Evolutionary conservation across 163 green algal species (phyloP).

Genomic region (Scenedesmus sp.): DNA sequence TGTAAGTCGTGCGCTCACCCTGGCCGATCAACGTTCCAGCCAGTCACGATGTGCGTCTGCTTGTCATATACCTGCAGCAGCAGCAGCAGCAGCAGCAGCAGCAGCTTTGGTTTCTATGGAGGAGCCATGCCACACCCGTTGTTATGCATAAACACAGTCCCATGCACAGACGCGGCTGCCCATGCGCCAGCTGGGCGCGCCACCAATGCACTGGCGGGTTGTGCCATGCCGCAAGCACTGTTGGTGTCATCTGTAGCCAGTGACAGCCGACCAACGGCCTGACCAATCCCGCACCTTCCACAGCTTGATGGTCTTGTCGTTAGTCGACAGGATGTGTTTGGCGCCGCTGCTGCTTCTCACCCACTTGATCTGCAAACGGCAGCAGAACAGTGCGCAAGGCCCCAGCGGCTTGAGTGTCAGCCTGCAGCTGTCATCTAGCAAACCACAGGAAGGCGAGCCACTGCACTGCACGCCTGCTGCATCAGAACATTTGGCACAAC

Average conservation of each 20-base stretch:
- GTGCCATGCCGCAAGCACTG: no score
- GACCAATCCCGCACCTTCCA: conserved; percentile 88
- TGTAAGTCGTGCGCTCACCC: conserved; percentile 2
- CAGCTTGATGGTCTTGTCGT: conserved; percentile 99
- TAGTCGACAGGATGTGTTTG: conserved; percentile 94
- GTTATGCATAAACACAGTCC: no score
- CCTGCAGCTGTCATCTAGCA: neutral
- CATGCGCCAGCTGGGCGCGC: no score
- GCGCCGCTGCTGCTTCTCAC: conserved; percentile 58
- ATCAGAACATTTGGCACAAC: no score
- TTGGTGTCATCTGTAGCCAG: no score
- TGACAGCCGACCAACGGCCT: no score
- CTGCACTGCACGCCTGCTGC: no score
- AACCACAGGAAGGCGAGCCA: no score
- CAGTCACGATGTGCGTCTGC: conserved; percentile 36
- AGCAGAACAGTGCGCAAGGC: neutral
- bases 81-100: neutral
- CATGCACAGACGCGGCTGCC: no score
- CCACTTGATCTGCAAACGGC: conserved; percentile 31
- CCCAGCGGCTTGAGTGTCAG: neutral
- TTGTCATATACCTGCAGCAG: conserved; percentile 48
- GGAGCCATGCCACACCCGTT: no score
- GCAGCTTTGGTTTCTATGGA: no score
- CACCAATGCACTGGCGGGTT: no score
- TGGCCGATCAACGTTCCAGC: conserved; percentile 46